Evolutionary conservation across 73 alveolate species (phyloP), one percentile per base, ranked within the genome.

Genomic region (Paramecium bursaria): DNA sequence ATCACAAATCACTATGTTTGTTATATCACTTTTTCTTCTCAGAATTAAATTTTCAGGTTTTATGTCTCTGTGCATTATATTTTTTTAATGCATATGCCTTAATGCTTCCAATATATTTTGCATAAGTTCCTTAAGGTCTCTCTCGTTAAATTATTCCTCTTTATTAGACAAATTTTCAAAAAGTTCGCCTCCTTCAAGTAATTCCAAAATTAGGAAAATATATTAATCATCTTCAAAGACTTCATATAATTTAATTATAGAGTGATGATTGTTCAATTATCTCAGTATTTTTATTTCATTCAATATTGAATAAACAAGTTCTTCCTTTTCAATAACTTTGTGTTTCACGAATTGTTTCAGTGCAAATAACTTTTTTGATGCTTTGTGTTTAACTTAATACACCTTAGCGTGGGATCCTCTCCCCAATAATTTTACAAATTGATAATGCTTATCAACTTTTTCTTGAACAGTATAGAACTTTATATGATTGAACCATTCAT

Each of bases 111-210:
- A n/a, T n/a, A n/a, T n/a, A n/a, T n/a, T n/a, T n/a, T n/a, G n/a
- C n/a, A n/a, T n/a, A n/a, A n/a, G n/a, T n/a, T n/a, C n/a, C n/a
- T n/a, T n/a, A n/a, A n/a, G n/a, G n/a, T n/a, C n/a, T n/a, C n/a
- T n/a, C n/a, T n/a, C n/a, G n/a, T n/a, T n/a, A n/a, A n/a, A n/a
- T n/a, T n/a, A n/a, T n/a, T n/a, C n/a, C n/a, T n/a, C n/a, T n/a
- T n/a, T n/a, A n/a, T n/a, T n/a, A n/a, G n/a, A n/a, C n/a, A n/a
- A 25, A 25, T 17, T 5, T 67, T 79, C 50, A 46, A 79, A 79
- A 3, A 79, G 85, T 79, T 79, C 89, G 15, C 89, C 89, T 30
- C 89, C 89, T 55, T 79, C 76, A 13, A 79, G 26, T 54, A 79
- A 39, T 54, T 79, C 89, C 51, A 54, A 53, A 1, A 79, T 73